Conservation (phyloP, 2,329 filamentous ascomycete species). For the Fusarium pininemorale region DNA sequence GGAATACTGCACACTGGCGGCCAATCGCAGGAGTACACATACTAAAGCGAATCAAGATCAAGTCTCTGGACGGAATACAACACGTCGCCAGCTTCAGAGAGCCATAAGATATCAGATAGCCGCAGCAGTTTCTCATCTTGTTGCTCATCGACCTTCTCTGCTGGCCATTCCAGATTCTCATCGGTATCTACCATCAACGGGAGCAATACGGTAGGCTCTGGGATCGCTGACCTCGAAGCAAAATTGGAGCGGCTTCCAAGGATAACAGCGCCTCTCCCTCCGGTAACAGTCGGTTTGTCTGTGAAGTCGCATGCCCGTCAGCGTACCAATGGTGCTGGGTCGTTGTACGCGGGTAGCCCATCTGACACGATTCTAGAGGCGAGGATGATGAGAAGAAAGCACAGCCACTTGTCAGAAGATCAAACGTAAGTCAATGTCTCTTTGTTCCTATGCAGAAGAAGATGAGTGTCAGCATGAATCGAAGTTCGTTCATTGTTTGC, state of each 20-base stretch:
- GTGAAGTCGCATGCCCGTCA: constrained; percentile 17
- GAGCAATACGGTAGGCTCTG: constrained; percentile 47
- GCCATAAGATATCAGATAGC: constrained; percentile 56
- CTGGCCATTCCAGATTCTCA: constrained; percentile 62
- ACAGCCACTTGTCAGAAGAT: constrained; percentile 38
- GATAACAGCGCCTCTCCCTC: constrained; percentile 19
- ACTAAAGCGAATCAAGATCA: constrained; percentile 31
- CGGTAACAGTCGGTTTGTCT: constrained; percentile 11
- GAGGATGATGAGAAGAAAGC: constrained; percentile 31
- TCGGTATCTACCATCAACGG: constrained; percentile 62
- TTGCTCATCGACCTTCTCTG: constrained; percentile 56
- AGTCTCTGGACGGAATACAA: constrained; percentile 37
- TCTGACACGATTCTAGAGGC: constrained; percentile 29
- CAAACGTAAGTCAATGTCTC: constrained; percentile 26
- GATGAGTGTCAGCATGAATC: background rate
- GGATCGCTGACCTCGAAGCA: constrained; percentile 52
- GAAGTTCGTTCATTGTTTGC: background rate
- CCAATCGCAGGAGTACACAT: background rate
- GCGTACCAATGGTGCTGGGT: background rate
- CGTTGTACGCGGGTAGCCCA: constrained; percentile 13
- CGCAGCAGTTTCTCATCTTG: constrained; percentile 62
- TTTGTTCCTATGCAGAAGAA: background rate
- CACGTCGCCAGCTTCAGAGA: constrained; percentile 12
- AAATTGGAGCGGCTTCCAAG: constrained; percentile 45
- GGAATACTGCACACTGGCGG: background rate